Conservation (phyloP, 345 rosid species). For the Eucalyptus regnans region DNA sequence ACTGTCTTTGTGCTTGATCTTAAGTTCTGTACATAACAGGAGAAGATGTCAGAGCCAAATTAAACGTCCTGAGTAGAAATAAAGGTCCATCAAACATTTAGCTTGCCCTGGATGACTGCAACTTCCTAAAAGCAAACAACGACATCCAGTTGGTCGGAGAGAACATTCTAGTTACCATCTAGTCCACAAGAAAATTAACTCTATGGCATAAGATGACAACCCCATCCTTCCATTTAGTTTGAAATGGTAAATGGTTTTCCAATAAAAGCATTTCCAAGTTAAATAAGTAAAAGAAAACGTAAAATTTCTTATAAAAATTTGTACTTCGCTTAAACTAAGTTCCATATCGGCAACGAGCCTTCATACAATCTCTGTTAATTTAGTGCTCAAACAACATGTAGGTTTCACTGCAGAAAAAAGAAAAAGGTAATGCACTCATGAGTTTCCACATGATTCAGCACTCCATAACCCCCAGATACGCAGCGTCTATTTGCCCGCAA, state of each 20-base stretch:
- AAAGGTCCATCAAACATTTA: not conserved
- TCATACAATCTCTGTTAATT: not conserved
- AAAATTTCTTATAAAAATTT: not conserved
- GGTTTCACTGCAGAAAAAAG: not conserved
- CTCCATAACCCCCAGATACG: not conserved
- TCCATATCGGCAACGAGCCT: not conserved
- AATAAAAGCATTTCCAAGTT: not conserved
- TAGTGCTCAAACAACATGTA: not conserved
- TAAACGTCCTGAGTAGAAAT: not conserved
- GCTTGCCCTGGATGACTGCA: not conserved
- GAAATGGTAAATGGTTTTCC: not conserved
- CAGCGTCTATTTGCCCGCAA: not conserved
- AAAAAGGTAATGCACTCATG: not conserved
- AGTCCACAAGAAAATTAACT: not conserved
- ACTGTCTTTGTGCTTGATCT: slow-evolving; percentile 24
- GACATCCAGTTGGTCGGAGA: not conserved
- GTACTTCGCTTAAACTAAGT: not conserved
- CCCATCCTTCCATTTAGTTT: not conserved
- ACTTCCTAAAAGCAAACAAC: not conserved
- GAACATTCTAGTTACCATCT: not conserved
- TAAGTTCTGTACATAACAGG: slow-evolving; percentile 25
- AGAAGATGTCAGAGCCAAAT: not conserved
- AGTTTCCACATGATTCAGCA: not conserved
- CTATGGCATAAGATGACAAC: not conserved
- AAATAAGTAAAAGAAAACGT: not conserved